phyloP scores from a whole-genome alignment of 495 filamentous ascomycete genomes.

The Friedmanniomyces simplex region DNA sequence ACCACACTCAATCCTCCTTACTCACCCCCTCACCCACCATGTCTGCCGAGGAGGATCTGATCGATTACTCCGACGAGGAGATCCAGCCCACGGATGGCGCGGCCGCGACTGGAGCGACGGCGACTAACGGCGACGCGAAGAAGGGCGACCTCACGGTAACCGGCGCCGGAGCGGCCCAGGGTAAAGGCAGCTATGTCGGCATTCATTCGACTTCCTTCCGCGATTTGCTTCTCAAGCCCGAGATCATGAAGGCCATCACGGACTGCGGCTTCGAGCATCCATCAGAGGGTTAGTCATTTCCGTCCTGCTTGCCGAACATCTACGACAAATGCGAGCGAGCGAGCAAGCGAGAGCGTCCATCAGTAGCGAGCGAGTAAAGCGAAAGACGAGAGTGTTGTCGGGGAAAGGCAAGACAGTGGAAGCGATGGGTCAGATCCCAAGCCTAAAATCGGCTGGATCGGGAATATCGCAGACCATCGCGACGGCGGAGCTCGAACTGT shows the following conservation, averaged over 20 bases:
- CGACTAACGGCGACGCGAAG: slow-evolving; percentile 42
- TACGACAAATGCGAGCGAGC: slow-evolving; percentile 13
- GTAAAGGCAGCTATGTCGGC: slow-evolving; percentile 98
- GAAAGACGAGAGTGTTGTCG: too few species aligned
- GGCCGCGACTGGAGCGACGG: slow-evolving; percentile 47
- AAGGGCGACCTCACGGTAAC: slow-evolving; percentile 71
- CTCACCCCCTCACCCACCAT: slow-evolving; percentile 43
- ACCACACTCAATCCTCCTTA: slow-evolving; percentile 3
- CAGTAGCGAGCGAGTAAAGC: background rate
- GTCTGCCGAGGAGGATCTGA: slow-evolving; percentile 99
- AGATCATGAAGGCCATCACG: slow-evolving; percentile 96
- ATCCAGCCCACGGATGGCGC: slow-evolving; percentile 70
- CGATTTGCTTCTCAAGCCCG: slow-evolving; percentile 95
- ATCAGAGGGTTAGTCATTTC: slow-evolving; percentile 95
- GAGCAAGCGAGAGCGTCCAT: slow-evolving; percentile 3
- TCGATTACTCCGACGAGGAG: slow-evolving; percentile 99
- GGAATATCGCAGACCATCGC: background rate
- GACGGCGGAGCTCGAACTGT: background rate
- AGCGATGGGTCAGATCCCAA: background rate
- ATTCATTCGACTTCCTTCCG: slow-evolving; percentile 98
- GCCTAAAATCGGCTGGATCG: too few species aligned
- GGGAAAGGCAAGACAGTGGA: background rate
- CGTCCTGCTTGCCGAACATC: background rate
- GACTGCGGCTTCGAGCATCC: slow-evolving; percentile 99
- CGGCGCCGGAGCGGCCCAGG: slow-evolving; percentile 63